Conservation (phyloP, 2,329 filamentous ascomycete species). For the Gliomastix tumulicola region DNA sequence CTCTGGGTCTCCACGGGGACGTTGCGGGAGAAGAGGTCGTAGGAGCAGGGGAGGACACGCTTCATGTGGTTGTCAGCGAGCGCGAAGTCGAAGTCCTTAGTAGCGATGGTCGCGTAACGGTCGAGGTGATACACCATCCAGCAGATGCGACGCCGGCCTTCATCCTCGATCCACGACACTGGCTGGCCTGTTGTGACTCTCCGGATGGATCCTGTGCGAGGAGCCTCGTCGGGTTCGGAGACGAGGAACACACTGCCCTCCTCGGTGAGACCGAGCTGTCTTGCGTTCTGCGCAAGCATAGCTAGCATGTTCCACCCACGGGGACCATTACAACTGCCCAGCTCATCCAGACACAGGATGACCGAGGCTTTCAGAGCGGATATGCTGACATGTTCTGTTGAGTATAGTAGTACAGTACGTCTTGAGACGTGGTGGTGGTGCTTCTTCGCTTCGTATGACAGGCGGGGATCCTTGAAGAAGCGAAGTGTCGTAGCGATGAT, state of each 20-base stretch:
- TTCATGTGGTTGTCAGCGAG: slow-evolving; percentile 29
- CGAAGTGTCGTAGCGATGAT: slow-evolving; percentile 34
- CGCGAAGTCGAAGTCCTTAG: slow-evolving; percentile 31
- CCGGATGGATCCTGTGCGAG: slow-evolving; percentile 23
- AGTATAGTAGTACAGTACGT: slow-evolving; percentile 30
- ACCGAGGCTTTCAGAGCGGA: slow-evolving; percentile 29
- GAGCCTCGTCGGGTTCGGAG: slow-evolving; percentile 20
- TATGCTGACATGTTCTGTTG: slow-evolving; percentile 31
- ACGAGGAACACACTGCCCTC: slow-evolving; percentile 29
- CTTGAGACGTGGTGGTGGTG: slow-evolving; percentile 31
- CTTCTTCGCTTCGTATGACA: slow-evolving; percentile 26
- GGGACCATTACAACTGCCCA: slow-evolving; percentile 34
- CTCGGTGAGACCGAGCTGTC: slow-evolving; percentile 29
- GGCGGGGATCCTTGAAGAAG: slow-evolving; percentile 29
- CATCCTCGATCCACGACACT: slow-evolving; percentile 36
- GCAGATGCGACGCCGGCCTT: slow-evolving; percentile 30
- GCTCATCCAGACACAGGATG: slow-evolving; percentile 31
- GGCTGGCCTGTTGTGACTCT: slow-evolving; percentile 25
- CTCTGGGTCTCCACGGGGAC: slow-evolving; percentile 32
- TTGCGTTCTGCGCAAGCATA: slow-evolving; percentile 27
- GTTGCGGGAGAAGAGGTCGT: slow-evolving; percentile 35
- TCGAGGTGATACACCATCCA: slow-evolving; percentile 39
- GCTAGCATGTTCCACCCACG: slow-evolving; percentile 33
- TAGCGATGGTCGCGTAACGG: slow-evolving; percentile 33
- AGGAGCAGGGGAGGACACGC: slow-evolving; percentile 33